phyloP scores from a whole-genome alignment of 129 eudicot species.

The Lactuca saligna region DNA sequence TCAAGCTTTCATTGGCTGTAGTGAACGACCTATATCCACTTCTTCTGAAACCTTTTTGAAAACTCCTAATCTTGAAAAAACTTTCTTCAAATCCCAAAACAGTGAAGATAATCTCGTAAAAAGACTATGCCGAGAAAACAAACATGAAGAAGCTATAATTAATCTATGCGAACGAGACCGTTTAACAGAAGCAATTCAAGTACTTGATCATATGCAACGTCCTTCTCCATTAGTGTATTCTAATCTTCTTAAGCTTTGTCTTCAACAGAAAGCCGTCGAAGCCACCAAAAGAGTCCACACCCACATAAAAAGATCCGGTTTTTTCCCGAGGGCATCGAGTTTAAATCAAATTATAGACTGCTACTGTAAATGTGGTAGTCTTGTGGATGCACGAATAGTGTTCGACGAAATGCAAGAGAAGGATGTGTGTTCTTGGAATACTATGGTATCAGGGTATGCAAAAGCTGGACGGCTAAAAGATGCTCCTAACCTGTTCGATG shows the following conservation, averaged over 20 bases:
- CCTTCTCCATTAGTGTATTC: constrained; percentile 35
- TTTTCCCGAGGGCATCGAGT: constrained; percentile 39
- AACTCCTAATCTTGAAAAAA: constrained; percentile 17
- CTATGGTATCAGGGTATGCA: constrained; percentile 52
- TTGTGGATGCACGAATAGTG: constrained; percentile 52
- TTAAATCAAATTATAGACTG: constrained; percentile 47
- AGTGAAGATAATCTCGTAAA: not conserved
- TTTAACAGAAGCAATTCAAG: constrained; percentile 42
- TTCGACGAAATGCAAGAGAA: constrained; percentile 56
- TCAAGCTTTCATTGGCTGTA: constrained; percentile 5
- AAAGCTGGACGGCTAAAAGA: constrained; percentile 38
- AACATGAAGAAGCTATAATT: constrained; percentile 36
- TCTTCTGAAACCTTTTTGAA: constrained; percentile 26
- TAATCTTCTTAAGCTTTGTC: constrained; percentile 39
- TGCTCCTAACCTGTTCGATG: constrained; percentile 59
- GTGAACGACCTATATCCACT: constrained; percentile 14
- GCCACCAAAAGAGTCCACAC: constrained; percentile 50
- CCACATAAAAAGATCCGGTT: constrained; percentile 44
- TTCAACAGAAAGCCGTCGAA: constrained; percentile 43
- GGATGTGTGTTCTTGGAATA: constrained; percentile 69
- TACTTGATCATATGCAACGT: constrained; percentile 26
- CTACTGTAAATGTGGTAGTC: constrained; percentile 49
- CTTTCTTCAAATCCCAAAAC: constrained; percentile 38
- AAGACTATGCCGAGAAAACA: constrained; percentile 8
- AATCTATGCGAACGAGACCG: constrained; percentile 39